Conservation (phyloP, 176 grass and related monocot genomes). For the Saccharum officinarum region DNA sequence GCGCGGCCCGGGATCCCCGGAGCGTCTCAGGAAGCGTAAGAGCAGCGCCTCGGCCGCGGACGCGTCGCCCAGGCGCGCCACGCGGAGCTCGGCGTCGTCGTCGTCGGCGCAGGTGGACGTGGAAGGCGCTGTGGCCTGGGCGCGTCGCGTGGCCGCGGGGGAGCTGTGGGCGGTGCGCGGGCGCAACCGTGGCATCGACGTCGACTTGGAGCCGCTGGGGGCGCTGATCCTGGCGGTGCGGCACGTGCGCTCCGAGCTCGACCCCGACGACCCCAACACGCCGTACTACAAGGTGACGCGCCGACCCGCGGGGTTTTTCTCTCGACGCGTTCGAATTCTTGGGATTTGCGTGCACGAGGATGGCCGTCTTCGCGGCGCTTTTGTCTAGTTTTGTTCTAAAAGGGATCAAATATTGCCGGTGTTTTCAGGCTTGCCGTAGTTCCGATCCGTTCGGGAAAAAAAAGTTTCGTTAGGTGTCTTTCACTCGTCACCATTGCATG, state of each 20-base stretch:
- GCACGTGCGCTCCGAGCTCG: background rate
- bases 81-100: background rate
- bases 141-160: constrained; percentile 26
- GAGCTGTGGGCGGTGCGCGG: constrained; percentile 12
- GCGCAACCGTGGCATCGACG: constrained; percentile 22
- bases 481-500: constrained; percentile 15
- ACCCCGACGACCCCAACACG: background rate
- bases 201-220: background rate
- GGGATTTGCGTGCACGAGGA: background rate
- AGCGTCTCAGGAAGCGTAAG: constrained; percentile 34
- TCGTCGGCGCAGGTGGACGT: background rate
- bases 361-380: background rate
- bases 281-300: constrained; percentile 26
- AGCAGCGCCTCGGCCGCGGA: background rate
- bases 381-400: background rate
- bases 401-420: background rate
- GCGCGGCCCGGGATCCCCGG: background rate
- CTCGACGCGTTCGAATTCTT: background rate
- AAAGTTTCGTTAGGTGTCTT: background rate
- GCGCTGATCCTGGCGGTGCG: constrained; percentile 20
- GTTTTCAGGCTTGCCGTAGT: background rate
- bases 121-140: background rate
- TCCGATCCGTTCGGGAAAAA: too few species aligned
- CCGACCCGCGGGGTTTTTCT: background rate
- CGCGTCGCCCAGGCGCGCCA: background rate